Conservation (phyloP, 768 basidiomycete genomes). For the Cystofilobasidium bisporidii region DNA sequence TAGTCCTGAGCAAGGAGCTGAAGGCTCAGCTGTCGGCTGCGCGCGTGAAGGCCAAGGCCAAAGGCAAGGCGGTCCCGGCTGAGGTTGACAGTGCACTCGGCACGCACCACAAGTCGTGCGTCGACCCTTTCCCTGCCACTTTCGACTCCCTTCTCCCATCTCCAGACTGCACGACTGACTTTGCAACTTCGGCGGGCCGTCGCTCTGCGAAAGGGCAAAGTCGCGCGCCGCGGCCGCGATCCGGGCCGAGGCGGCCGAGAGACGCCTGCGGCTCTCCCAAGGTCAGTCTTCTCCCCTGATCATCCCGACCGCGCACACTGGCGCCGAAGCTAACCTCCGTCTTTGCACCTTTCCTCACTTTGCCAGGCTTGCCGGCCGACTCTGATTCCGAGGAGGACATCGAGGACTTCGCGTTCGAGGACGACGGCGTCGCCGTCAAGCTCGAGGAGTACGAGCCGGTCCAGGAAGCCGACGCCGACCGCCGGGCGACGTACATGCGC, state of each 20-base stretch:
- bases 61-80: background rate
- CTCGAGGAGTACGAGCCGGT: background rate
- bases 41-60: background rate
- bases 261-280: background rate
- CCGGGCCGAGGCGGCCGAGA: conserved; percentile 7
- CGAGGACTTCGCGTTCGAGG: background rate
- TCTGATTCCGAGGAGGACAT: background rate
- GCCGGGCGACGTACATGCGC: no score
- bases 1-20: background rate
- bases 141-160: no score
- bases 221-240: background rate
- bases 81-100: background rate
- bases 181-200: no score
- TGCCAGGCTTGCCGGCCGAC: background rate
- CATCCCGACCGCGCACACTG: background rate
- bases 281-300: background rate
- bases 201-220: background rate
- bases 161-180: no score
- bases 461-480: background rate
- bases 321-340: background rate
- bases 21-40: background rate
- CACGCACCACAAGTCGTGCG: conserved; percentile 2
- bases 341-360: background rate
- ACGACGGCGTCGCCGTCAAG: background rate
- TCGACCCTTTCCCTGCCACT: no score